These are phyloP conservation scores for Lepiota brunneoincarnata DNA, from an alignment of 768 basidiomycete genomes.

Conservation along the genomic window DNA sequence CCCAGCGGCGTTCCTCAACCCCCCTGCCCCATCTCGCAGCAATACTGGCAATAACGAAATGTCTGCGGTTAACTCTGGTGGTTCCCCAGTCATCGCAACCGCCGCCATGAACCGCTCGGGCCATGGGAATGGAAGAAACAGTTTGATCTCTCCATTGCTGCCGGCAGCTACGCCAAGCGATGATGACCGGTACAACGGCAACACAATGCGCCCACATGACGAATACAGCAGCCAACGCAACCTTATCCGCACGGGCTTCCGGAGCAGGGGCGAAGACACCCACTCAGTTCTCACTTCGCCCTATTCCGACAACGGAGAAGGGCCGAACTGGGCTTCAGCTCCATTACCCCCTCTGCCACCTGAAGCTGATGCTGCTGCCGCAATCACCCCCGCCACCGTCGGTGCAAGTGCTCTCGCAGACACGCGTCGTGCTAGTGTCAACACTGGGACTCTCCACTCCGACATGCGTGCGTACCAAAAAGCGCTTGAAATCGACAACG, in stretches of 20 bases:
- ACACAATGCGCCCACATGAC: neutral
- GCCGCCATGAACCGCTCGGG: neutral
- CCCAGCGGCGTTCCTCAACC: conserved; percentile 14
- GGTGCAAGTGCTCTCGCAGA: neutral
- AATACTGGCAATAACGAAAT: conserved; percentile 10
- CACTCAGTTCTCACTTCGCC: conserved; percentile 8
- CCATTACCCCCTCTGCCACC: conserved; percentile 2
- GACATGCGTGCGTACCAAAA: conserved; percentile 24
- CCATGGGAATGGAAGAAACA: no score
- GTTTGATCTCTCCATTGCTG: neutral
- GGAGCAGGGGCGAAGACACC: neutral
- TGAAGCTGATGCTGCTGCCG: neutral
- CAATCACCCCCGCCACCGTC: neutral
- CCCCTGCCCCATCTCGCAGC: conserved; percentile 5
- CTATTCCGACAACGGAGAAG: conserved; percentile 1
- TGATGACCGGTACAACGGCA: neutral
- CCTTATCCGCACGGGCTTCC: neutral
- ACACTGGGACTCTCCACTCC: conserved; percentile 17
- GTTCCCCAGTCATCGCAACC: neutral
- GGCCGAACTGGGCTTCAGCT: neutral
- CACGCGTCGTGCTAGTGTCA: no score
- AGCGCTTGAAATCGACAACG: conserved; percentile 21
- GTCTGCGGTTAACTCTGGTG: neutral
- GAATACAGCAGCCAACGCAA: neutral
- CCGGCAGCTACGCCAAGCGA: conserved; percentile 7